These are phyloP conservation scores for Trichosporon faecale DNA, from an alignment of 1,284 basidiomycete species.

Conservation along the genomic window DNA sequence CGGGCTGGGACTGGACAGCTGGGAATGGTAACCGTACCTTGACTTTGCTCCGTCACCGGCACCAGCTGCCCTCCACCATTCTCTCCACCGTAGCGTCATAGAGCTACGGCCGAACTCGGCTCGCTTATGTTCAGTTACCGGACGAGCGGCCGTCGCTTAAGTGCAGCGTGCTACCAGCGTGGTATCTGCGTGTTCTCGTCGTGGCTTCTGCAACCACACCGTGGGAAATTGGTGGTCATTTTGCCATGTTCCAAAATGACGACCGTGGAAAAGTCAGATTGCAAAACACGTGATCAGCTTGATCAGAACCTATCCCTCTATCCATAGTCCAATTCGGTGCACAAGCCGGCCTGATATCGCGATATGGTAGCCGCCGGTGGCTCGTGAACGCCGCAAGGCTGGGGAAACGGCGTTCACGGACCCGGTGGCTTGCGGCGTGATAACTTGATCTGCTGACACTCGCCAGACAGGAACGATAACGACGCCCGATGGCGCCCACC, in stretches of 20 bases:
- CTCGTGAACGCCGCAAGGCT: neutral
- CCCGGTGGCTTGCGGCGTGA: neutral
- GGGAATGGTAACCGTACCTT: neutral
- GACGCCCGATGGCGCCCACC: neutral
- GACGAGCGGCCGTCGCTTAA: neutral
- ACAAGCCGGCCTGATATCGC: neutral
- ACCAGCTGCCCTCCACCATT: too few relatives aligned
- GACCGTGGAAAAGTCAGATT: too few relatives aligned
- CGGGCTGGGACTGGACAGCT: neutral
- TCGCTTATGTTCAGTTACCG: constrained; percentile 7
- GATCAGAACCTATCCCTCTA: neutral
- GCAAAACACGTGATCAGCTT: neutral
- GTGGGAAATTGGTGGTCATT: too few relatives aligned
- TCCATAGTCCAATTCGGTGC: neutral
- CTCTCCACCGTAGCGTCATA: neutral
- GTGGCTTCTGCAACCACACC: neutral
- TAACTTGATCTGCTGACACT: neutral
- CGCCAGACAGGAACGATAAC: neutral
- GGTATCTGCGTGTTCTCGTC: neutral
- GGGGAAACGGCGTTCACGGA: neutral
- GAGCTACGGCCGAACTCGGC: neutral
- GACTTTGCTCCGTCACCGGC: constrained; percentile 6
- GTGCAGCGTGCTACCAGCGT: neutral
- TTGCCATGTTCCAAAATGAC: too few relatives aligned
- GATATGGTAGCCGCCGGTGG: too few relatives aligned